These are phyloP conservation scores for Phytophthora fragariaefolia DNA, from an alignment of 352 stramenopile genomes.

Conservation along the genomic window DNA sequence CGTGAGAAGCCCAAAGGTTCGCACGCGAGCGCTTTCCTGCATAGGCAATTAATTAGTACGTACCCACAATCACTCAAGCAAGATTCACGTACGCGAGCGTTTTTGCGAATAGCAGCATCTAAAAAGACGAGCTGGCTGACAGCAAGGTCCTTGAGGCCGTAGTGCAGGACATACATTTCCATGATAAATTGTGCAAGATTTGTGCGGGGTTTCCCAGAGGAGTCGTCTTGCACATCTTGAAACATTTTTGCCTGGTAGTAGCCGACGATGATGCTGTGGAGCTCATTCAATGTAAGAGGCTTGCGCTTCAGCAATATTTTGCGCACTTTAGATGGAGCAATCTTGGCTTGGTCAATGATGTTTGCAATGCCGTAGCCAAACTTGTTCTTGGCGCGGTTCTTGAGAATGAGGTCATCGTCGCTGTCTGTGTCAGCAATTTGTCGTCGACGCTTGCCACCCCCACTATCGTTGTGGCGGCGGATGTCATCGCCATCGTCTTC, in stretches of 20 bases:
- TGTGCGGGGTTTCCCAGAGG: conserved; percentile 51
- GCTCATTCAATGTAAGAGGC: conserved; percentile 70
- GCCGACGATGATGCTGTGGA: conserved; percentile 75
- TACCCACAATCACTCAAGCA: no score
- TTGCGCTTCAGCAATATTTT: conserved; percentile 82
- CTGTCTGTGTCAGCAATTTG: conserved; percentile 33
- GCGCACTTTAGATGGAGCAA: conserved; percentile 71
- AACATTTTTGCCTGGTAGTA: conserved; percentile 88
- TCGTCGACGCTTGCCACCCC: conserved; percentile 29
- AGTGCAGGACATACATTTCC: conserved; percentile 86
- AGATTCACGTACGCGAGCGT: conserved; percentile 43
- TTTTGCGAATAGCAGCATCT: conserved; percentile 74
- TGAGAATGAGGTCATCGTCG: conserved; percentile 60
- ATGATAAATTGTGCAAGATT: conserved; percentile 84
- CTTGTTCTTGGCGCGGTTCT: conserved; percentile 69
- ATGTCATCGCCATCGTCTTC: conserved; percentile 43
- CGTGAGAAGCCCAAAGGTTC: conserved; percentile 72
- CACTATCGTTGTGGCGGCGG: conserved; percentile 16
- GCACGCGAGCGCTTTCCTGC: conserved; percentile 71
- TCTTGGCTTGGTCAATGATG: conserved; percentile 77
- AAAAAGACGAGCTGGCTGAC: conserved; percentile 85
- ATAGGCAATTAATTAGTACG: conserved; percentile 6
- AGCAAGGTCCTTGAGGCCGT: conserved; percentile 79
- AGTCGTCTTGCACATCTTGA: conserved; percentile 79
- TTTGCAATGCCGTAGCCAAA: conserved; percentile 77